phyloP scores from a whole-genome alignment of 1,284 basidiomycete species.

The Tylopilus sp. region DNA sequence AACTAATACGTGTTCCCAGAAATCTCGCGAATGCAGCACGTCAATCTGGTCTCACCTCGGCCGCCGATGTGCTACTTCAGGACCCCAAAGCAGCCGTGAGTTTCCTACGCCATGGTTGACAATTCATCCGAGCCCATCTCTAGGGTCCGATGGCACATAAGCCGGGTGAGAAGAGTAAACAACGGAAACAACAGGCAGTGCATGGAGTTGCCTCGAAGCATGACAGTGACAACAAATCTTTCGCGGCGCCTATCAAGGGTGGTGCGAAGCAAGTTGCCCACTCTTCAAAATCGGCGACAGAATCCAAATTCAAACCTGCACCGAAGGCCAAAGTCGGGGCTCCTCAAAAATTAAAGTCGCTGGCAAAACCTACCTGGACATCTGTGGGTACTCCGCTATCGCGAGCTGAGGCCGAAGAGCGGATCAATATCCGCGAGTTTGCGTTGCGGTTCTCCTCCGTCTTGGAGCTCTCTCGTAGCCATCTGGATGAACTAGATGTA shows the following conservation, averaged over 20 bases:
- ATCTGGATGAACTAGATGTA: constrained; percentile 64
- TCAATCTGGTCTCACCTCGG: constrained; percentile 37
- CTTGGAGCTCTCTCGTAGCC: constrained; percentile 50
- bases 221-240: constrained; percentile 5
- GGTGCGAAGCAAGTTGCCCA: constrained; percentile 1
- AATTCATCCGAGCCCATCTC: constrained; percentile 7
- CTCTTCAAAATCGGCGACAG: constrained; percentile 9
- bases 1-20: constrained; percentile 21
- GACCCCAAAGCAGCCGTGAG: constrained; percentile 36
- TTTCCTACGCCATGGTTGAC: constrained; percentile 1
- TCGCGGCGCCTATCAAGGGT: constrained; percentile 17
- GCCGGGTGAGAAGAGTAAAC: constrained; percentile 18
- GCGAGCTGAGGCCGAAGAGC: constrained; percentile 48
- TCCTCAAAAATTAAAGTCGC: constrained; percentile 21
- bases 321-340: constrained; percentile 16
- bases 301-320: constrained; percentile 11
- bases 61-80: constrained; percentile 37
- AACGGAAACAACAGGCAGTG: constrained; percentile 3
- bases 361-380: constrained; percentile 49
- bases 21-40: constrained; percentile 38
- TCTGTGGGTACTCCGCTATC: constrained; percentile 43
- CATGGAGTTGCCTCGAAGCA: constrained; percentile 7
- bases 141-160: constrained; percentile 35
- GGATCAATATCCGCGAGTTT: constrained; percentile 72
- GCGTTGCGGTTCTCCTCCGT: constrained; percentile 55